phyloP scores from a whole-genome alignment of 371 early-diverging fungal genomes.

The Mucor circinelloides region DNA sequence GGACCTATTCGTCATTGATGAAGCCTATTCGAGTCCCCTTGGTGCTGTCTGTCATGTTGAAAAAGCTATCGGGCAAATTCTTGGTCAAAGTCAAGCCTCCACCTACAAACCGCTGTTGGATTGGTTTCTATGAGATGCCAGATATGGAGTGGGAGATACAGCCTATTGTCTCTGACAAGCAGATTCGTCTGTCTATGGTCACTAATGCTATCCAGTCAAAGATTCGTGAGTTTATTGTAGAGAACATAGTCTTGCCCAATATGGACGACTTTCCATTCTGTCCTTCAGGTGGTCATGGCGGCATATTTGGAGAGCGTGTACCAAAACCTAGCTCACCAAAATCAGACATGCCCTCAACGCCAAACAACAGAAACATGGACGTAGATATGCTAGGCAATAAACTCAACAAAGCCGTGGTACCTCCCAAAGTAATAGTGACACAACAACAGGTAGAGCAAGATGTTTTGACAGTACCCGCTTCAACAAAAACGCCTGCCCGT shows the following conservation, averaged over 20 bases:
- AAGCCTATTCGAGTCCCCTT: constrained; percentile 78
- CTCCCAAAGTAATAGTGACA: constrained; percentile 1
- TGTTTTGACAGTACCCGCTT: neutral
- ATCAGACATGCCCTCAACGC: neutral
- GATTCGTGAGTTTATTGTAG: constrained; percentile 79
- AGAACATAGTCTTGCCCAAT: constrained; percentile 84
- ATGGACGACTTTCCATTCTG: constrained; percentile 89
- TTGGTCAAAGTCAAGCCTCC: constrained; percentile 80
- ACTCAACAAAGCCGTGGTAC: neutral
- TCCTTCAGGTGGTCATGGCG: constrained; percentile 63
- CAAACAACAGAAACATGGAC: neutral
- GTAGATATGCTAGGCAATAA: constrained; percentile 21
- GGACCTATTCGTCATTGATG: constrained; percentile 47
- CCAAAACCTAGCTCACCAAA: constrained; percentile 19
- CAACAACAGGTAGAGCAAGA: neutral
- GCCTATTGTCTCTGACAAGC: constrained; percentile 84
- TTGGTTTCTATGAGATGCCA: constrained; percentile 84
- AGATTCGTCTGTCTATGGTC: constrained; percentile 76
- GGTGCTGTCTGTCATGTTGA: constrained; percentile 74
- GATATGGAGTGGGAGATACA: constrained; percentile 75
- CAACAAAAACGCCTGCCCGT: constrained; percentile 14
- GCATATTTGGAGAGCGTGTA: constrained; percentile 57
- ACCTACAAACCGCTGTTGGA: constrained; percentile 87
- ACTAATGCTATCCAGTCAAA: constrained; percentile 82
- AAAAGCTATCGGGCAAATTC: constrained; percentile 69